phyloP scores from a whole-genome alignment of 345 rosid genomes.

The Populus nigra region DNA sequence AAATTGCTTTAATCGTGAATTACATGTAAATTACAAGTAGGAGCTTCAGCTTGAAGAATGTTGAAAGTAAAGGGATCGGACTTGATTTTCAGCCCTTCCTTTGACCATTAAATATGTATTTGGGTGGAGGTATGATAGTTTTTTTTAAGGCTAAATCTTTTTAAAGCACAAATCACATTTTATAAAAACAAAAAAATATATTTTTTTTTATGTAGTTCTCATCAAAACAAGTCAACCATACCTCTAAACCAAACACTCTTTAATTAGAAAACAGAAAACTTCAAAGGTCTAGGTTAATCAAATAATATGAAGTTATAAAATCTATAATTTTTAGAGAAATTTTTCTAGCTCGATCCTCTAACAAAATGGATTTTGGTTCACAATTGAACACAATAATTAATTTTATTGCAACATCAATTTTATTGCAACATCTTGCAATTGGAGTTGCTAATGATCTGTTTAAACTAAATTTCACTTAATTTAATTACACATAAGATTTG shows the following conservation, averaged over 20 bases:
- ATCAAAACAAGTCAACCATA: too few species aligned
- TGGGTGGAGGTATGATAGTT: fast-evolving
- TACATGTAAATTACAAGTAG: background rate
- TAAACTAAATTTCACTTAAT: too few species aligned
- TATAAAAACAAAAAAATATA: too few species aligned
- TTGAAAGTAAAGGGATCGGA: background rate
- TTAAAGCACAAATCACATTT: too few species aligned
- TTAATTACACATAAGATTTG: too few species aligned
- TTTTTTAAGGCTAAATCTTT: too few species aligned
- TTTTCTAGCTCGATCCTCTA: background rate
- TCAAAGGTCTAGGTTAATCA: background rate
- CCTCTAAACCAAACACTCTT: too few species aligned
- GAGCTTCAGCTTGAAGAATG: background rate
- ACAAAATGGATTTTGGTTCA: background rate
- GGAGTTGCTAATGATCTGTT: too few species aligned
- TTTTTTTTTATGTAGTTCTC: too few species aligned
- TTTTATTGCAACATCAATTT: background rate
- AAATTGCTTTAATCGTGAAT: too few species aligned
- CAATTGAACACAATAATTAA: too few species aligned
- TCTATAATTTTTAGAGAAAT: background rate
- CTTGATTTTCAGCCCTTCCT: background rate
- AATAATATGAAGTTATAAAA: background rate
- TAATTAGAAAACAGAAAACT: background rate
- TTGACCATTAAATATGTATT: background rate
- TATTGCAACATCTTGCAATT: background rate